Conservation (phyloP, 768 basidiomycete genomes). For the Lyophyllum decastes region DNA sequence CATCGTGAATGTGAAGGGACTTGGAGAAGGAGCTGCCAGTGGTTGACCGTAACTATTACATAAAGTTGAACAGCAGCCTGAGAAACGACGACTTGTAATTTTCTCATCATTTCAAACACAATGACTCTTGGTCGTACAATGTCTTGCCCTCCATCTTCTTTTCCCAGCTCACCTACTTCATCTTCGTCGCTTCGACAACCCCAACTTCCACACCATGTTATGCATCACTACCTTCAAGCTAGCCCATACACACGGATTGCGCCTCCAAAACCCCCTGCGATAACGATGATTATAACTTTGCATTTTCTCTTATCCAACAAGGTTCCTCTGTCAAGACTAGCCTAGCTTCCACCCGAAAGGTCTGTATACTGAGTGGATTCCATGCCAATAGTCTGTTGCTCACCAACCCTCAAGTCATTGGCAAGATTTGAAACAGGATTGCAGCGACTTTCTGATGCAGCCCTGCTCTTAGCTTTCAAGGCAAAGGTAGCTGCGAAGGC, state of each 20-base stretch:
- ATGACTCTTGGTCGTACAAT: no score
- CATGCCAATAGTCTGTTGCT: background rate
- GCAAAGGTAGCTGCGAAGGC: background rate
- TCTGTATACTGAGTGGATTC: background rate
- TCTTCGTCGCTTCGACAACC: background rate
- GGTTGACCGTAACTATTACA: background rate
- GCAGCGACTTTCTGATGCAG: background rate
- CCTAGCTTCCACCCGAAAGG: background rate
- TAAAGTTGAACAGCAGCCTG: background rate
- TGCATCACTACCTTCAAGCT: background rate
- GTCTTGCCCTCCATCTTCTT: background rate
- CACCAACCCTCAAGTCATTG: background rate
- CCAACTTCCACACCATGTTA: background rate
- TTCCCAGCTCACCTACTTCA: no score
- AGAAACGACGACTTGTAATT: no score
- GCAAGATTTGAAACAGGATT: background rate
- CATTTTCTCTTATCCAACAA: background rate
- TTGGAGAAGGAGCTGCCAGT: background rate
- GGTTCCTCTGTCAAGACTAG: background rate
- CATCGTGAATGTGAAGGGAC: background rate
- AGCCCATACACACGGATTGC: background rate
- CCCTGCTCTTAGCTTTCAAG: background rate
- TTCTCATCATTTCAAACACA: no score
- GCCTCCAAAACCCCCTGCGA: background rate
- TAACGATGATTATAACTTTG: background rate